phyloP scores from a whole-genome alignment of 441 rosid species.

The Syzygium syzygioides region DNA sequence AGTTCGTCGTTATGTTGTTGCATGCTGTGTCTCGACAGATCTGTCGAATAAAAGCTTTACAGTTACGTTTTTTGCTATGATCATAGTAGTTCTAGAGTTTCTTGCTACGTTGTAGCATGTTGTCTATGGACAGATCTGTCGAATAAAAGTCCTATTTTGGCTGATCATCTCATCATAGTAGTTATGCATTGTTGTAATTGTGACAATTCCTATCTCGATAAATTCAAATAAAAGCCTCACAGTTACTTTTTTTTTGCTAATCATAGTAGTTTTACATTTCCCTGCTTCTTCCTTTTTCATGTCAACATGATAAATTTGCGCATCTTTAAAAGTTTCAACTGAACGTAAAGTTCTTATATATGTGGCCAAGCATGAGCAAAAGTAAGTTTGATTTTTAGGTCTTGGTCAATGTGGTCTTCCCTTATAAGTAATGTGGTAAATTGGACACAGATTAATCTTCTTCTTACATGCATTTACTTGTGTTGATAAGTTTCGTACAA shows the following conservation, averaged over 20 bases:
- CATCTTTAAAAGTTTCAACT: background rate
- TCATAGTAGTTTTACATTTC: background rate
- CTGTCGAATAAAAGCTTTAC: no score
- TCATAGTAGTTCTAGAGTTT: no score
- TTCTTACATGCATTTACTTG: background rate
- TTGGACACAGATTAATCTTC: background rate
- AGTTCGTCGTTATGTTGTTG: no score
- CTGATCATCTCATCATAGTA: no score
- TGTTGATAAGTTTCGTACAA: background rate
- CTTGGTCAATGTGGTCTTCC: background rate
- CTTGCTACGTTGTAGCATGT: no score
- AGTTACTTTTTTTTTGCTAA: background rate
- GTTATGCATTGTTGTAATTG: background rate
- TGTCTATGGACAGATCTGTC: no score
- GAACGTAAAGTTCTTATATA: background rate
- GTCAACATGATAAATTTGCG: background rate
- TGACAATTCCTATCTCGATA: background rate
- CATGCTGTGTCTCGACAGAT: no score
- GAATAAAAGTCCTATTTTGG: no score
- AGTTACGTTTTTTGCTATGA: no score
- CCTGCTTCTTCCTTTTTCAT: background rate
- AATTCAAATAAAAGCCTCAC: no score
- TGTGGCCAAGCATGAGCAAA: no score
- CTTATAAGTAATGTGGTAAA: background rate
- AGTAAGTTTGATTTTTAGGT: background rate